Percentiles rank a stretch among this genome's conserved stretches.
Evolutionary conservation across 2,329 filamentous ascomycete species (phyloP).

Genomic region (Xylaria digitata): DNA sequence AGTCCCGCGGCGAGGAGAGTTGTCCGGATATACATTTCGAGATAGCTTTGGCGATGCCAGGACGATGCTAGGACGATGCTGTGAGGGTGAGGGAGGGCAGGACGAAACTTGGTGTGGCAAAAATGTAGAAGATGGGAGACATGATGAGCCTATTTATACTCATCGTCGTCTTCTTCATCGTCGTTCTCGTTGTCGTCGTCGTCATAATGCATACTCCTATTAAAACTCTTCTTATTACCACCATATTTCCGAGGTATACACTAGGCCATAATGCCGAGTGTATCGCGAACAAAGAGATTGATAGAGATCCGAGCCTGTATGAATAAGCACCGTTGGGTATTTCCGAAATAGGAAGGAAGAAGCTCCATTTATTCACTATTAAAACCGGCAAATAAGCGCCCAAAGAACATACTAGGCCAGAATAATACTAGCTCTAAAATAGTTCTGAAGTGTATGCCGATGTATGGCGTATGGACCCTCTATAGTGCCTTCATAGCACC

Average conservation of each 20-base stretch:
- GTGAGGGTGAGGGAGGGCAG: not conserved
- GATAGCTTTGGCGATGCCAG: not conserved
- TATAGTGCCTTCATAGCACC: no score
- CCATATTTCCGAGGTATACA: constrained; percentile 15
- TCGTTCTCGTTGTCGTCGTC: not conserved
- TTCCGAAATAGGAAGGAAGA: constrained; percentile 22
- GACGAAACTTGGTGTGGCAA: constrained; percentile 11
- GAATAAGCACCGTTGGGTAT: constrained; percentile 15
- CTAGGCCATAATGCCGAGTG: constrained; percentile 14
- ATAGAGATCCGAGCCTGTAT: not conserved
- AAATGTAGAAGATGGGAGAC: not conserved
- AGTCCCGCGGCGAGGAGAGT: constrained; percentile 35
- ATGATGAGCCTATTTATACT: constrained; percentile 28
- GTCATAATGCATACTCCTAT: no score
- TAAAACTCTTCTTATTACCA: not conserved
- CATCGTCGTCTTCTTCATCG: not conserved
- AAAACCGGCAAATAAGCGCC: not conserved
- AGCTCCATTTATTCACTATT: not conserved
- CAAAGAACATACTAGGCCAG: not conserved
- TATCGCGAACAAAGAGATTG: constrained; percentile 11
- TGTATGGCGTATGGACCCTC: no score
- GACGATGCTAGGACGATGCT: not conserved
- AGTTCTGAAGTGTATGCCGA: not conserved
- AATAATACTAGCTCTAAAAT: not conserved
- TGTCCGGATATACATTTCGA: constrained; percentile 33